These are phyloP conservation scores for Flaveria trinervia DNA, from an alignment of 129 eudicot species.

Conservation along the genomic window DNA sequence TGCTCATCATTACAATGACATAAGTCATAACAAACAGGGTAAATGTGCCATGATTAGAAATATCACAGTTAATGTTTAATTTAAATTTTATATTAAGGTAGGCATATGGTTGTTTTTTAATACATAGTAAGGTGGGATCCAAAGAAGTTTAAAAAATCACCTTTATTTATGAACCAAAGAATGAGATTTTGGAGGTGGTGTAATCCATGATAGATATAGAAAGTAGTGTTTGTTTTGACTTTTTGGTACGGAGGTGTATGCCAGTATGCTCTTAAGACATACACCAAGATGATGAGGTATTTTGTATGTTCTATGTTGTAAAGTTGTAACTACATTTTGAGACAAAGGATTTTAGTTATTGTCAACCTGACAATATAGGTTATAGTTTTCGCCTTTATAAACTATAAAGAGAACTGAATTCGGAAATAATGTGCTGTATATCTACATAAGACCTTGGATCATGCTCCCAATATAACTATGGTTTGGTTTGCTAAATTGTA, in stretches of 20 bases:
- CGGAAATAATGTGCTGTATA: not conserved
- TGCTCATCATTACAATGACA: not conserved
- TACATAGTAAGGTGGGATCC: not conserved
- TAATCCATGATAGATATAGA: not conserved
- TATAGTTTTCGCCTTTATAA: not conserved
- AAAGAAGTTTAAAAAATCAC: not conserved
- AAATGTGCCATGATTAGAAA: not conserved
- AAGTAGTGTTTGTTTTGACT: not conserved
- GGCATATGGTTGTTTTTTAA: not conserved
- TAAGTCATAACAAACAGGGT: not conserved
- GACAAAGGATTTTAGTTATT: not conserved
- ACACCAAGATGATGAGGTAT: not conserved
- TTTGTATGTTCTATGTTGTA: not conserved
- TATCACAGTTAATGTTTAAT: not conserved
- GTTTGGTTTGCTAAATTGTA: not conserved
- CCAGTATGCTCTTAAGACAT: not conserved
- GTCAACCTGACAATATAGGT: not conserved
- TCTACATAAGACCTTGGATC: not conserved
- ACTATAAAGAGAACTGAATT: not conserved
- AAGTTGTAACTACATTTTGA: not conserved
- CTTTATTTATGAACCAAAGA: not conserved
- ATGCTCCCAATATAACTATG: no score
- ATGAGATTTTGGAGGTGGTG: not conserved
- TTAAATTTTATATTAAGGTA: not conserved
- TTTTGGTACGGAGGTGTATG: not conserved